phyloP scores from a whole-genome alignment of 176 grass and related monocot genomes.

The Pontederia crassipes region DNA sequence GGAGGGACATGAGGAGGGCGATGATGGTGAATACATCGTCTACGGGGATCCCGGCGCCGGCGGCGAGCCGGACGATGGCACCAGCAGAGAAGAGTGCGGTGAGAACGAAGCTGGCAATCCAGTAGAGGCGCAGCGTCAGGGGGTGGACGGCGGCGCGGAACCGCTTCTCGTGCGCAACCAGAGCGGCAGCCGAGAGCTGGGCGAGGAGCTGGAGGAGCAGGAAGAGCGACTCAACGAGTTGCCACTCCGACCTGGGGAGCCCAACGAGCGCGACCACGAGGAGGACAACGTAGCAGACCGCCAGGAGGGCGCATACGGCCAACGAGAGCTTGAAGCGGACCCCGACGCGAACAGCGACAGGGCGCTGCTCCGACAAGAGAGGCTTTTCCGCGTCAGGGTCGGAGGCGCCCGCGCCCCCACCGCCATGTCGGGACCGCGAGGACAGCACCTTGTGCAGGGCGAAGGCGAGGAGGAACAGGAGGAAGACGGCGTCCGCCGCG shows the following conservation, averaged over 20 bases:
- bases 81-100: slow-evolving; percentile 39
- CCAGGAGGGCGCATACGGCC: slow-evolving; percentile 26
- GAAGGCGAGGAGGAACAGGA: slow-evolving; percentile 8
- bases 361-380: slow-evolving; percentile 21
- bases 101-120: slow-evolving; percentile 38
- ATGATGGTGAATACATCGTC: slow-evolving; percentile 46
- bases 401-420: not conserved
- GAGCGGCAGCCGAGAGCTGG: slow-evolving; percentile 29
- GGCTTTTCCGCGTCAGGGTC: slow-evolving; percentile 33
- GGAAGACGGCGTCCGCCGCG: slow-evolving; percentile 35
- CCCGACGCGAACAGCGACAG: slow-evolving; percentile 7
- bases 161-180: slow-evolving; percentile 51
- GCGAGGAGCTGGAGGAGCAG: slow-evolving; percentile 57
- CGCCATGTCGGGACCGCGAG: not conserved
- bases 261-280: slow-evolving; percentile 17
- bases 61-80: slow-evolving; percentile 33
- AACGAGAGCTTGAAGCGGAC: slow-evolving; percentile 41
- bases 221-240: slow-evolving; percentile 31
- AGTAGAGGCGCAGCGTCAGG: slow-evolving; percentile 53
- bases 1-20: slow-evolving; percentile 37
- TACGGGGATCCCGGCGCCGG: slow-evolving; percentile 10
- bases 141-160: slow-evolving; percentile 49
- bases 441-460: slow-evolving; percentile 18
- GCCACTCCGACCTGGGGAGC: slow-evolving; percentile 3
- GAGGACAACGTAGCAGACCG: slow-evolving; percentile 35